Evolutionary conservation across 2,329 filamentous ascomycete genomes (phyloP), one percentile per base, ranked within the genome.

Genomic region (Grosmannia clavigera): DNA sequence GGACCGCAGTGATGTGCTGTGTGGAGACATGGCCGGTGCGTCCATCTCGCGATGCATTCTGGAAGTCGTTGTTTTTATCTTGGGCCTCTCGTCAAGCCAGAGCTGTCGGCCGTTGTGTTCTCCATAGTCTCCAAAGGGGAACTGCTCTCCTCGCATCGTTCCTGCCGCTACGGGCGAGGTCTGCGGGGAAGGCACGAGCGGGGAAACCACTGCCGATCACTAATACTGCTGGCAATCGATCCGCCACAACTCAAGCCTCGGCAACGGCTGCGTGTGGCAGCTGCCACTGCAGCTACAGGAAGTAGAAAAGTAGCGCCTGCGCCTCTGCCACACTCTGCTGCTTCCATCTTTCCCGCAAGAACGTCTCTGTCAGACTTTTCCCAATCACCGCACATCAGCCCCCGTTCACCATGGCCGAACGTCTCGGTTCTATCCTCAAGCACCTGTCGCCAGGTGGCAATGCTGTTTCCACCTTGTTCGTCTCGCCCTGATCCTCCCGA

Each of bases 351-450:
- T 53, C 50, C 11, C 25, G 22, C 50, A 4, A 16, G 12, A n/a
- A 27, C 33, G 9, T 35, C 33, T 53, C 31, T 29, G 31, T n/a
- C 50, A 27, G 5, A 22, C 9, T 19, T 53, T 11, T 31, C 2
- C 14, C 11, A 10, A 53, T 27, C 14, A 3, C n/a, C 33, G 12
- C 31, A 29, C 4, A 27, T 54, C 31, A 3, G 29, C 33, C 16
- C 5, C 27, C 33, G 16, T 25, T 11, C 31, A 61, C 43, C 50
- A 64, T 90, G 66, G 81, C 85, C 64, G 90, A 96, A 78, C 85
- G 92, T 75, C 85, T 97, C 67, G 87, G 83, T 69, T 92, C 88
- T 66, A 88, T 97, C 69, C 81, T 96, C 68, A 91, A 86, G 76
- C 92, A 97, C 74, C 80, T 96, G 70, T 80, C 87, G 62, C 88